Conservation (phyloP, 2,329 filamentous ascomycete species). For the Ambrosiella beaveri region DNA sequence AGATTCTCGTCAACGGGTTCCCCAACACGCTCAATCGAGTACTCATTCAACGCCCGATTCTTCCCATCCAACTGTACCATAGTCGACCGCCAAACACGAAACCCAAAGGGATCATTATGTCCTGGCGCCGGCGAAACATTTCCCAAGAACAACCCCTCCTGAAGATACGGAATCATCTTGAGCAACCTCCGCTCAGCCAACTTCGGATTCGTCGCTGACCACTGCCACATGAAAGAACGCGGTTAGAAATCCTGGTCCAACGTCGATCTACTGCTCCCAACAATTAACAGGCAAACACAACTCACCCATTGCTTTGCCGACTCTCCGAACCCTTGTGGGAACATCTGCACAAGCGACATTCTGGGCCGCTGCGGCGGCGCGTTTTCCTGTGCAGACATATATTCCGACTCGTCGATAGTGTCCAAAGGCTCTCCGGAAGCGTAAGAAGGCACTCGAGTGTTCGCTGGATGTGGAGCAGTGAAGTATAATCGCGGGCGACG, state of each 20-base stretch:
- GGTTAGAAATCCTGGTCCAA: background rate
- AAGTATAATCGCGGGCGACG: constrained; percentile 26
- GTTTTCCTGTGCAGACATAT: constrained; percentile 13
- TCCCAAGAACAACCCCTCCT: constrained; percentile 42
- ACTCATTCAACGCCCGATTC: constrained; percentile 78
- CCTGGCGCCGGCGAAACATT: constrained; percentile 24
- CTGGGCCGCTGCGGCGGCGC: constrained; percentile 17
- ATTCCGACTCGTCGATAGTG: constrained; percentile 14
- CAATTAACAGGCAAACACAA: constrained; percentile 15
- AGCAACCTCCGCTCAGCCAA: constrained; percentile 79
- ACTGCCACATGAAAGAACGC: constrained; percentile 31
- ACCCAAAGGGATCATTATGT: constrained; percentile 61
- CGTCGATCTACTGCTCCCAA: background rate
- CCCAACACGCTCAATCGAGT: constrained; percentile 68
- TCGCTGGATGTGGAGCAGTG: constrained; percentile 15
- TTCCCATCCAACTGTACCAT: constrained; percentile 75
- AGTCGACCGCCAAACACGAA: constrained; percentile 68
- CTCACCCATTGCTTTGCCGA: constrained; percentile 80
- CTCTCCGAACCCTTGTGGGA: constrained; percentile 82
- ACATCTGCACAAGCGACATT: constrained; percentile 30
- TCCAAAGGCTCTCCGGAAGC: constrained; percentile 15
- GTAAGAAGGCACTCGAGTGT: constrained; percentile 7
- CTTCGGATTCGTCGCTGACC: constrained; percentile 67
- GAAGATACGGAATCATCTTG: constrained; percentile 67
- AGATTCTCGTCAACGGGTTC: constrained; percentile 70